Evolutionary conservation across 352 stramenopile genomes (phyloP), one percentile per base, ranked within the genome.

Genomic region (Blastocystis sp.): DNA sequence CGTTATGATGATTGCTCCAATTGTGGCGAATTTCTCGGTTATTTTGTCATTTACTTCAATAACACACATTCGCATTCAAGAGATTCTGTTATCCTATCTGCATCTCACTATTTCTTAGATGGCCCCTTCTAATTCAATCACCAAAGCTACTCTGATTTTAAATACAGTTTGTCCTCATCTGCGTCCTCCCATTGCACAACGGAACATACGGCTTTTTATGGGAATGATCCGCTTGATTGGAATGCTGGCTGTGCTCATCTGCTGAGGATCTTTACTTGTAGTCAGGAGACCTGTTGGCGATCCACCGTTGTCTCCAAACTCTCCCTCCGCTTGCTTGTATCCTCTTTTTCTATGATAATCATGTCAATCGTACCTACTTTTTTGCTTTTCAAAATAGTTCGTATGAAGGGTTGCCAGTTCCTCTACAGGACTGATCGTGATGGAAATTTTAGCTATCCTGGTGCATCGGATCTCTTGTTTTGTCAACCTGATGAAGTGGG

Each of bases 291-390:
- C 16, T 45, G 18, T 20, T 68, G n/a, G 2, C 9, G 1, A n/a
- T 85, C 13, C 24, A n/a, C 18, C 11, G 18, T 18, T 26, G 18
- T 11, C 68, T 66, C 39, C 26, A 56, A 18, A 8, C 59, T 6
- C 39, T 85, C 4, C 73, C 73, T 3, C 73, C 73, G 3, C 30
- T 85, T 34, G 30, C 34, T 11, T 50, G 65, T 13, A 85, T 85
- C 54, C 50, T 85, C 2, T 85, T 85, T 18, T 68, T 85, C 56
- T 85, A 68, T 43, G 54, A 39, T 20, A 85, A 45, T 54, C 68
- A 24, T 18, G 24, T 18, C 9, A 64, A 6, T 69, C 43, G 59
- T 43, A 39, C 11, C 9, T 13, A 45, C 53, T 7, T 45, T 13
- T 9, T 2, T 20, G 11, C 13, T 5, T 6, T 16, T 85, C 20